Percentiles rank a stretch among this genome's conserved stretches.
Conservation (phyloP, 148 eudicot genomes). For the Vaccinium corymbosum region DNA sequence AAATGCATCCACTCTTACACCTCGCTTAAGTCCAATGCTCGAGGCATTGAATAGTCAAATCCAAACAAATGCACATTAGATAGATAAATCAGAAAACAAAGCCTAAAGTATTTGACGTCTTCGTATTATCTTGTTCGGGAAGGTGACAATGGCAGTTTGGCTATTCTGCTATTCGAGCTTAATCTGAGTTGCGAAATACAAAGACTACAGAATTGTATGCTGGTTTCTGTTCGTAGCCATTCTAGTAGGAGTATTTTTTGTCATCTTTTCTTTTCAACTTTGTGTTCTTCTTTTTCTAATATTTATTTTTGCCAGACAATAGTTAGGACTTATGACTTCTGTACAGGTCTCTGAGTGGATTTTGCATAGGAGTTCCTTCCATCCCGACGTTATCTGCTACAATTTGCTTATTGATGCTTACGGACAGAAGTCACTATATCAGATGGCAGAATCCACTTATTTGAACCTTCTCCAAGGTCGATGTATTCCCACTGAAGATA, state of each 20-base stretch:
- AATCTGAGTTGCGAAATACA: not conserved
- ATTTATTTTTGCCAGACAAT: not conserved
- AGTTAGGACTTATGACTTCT: conserved; percentile 1
- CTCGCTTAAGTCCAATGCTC: conserved; percentile 4
- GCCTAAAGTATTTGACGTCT: not conserved
- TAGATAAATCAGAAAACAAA: not conserved
- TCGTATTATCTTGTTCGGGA: not conserved
- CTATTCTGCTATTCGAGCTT: not conserved
- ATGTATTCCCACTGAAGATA: conserved; percentile 83
- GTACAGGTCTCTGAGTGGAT: conserved; percentile 81
- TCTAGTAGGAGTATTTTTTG: not conserved
- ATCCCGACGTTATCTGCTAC: conserved; percentile 67
- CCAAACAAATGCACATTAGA: not conserved
- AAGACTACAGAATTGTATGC: not conserved
- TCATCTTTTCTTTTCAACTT: not conserved
- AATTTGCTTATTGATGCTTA: conserved; percentile 81
- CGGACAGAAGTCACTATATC: conserved; percentile 52
- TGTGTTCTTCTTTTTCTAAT: not conserved
- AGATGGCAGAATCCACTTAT: conserved; percentile 63
- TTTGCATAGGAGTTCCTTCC: conserved; percentile 62
- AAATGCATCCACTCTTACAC: not conserved
- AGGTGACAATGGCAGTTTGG: not conserved
- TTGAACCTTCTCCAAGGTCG: conserved; percentile 61
- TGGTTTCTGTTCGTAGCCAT: not conserved
- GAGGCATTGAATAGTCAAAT: conserved; percentile 3